Base-by-base conservation (phyloP, 169 alveolate species). In the Plasmodium falciparum region DNA sequence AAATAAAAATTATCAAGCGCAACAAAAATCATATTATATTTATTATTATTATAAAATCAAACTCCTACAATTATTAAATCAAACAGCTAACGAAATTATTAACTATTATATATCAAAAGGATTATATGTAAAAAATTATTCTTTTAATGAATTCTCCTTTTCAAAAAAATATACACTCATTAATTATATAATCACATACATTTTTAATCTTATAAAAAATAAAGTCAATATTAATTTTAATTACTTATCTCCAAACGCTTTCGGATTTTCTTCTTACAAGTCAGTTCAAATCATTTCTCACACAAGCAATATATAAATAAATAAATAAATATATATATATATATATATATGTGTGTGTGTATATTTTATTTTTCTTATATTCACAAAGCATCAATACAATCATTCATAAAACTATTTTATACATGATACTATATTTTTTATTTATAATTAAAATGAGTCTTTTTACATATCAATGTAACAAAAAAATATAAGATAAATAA, bases 241-340 rank as follows among this genome's bases (percentile, higher is more conserved):
- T 61, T 83, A 83, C 52, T 69, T 83, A 3, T 83, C 91, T 65
- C 91, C 78, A 26, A 83, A 72, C 47, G 91, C 91, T 62, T 83
- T 83, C 45, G 91, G 91, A 39, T 71, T 83, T 15, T 83, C 91
- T 33, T 83, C 91, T 3, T 83, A 83, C 85, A 83, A 83, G 91
- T 83, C 39, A 66, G 90, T 49, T 33, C 73, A 29, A 13, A 61
- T 5, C 7, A 20, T 43, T 11, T 26, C 3, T 26, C 70, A 61
- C 33, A 26, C 0, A 15, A 0, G 3, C 9, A 15, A 15, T 1
- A 54, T 5, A 54, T 54, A 54, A 7, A 15, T 54, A 54, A 11
- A 61, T 26, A 15, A 0, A 13, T 54, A 15, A 11, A 54, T 17
- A 54, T 54, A 54, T 54, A 15, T 54, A 54, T 52, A 61, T 26